Conservation (phyloP, 306 rosid species). For the Spatholobus suberectus region DNA sequence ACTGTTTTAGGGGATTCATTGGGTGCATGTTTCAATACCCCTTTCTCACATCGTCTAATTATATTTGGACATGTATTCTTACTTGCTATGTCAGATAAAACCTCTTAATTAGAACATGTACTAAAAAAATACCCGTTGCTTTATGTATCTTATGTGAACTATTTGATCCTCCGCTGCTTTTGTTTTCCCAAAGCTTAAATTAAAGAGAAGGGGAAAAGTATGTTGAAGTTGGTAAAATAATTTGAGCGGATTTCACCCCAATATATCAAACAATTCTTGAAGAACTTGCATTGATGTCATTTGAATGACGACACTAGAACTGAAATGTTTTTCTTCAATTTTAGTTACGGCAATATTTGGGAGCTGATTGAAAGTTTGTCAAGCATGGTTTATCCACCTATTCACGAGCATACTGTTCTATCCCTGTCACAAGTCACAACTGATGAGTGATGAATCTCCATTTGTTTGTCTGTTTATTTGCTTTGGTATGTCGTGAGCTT, state of each 20-base stretch:
- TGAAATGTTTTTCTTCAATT: background rate
- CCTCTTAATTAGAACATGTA: too few relatives aligned
- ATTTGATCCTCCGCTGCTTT: background rate
- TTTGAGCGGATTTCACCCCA: too few relatives aligned
- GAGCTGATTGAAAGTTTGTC: background rate
- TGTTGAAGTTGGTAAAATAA: background rate
- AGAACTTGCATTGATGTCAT: too few relatives aligned
- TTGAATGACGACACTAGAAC: too few relatives aligned
- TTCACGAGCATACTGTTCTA: conserved; percentile 51
- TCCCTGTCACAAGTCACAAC: conserved; percentile 10
- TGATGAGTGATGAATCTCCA: background rate
- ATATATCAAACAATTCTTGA: too few relatives aligned
- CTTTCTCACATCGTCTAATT: too few relatives aligned
- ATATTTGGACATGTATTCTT: too few relatives aligned
- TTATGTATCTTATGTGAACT: background rate
- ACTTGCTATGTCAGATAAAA: too few relatives aligned
- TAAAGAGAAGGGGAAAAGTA: background rate
- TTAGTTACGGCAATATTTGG: background rate
- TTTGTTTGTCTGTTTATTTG: background rate
- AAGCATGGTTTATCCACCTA: background rate
- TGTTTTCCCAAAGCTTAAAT: too few relatives aligned
- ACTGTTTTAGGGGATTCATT: too few relatives aligned
- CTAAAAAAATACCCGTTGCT: too few relatives aligned
- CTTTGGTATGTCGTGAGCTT: background rate
- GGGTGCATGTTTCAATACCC: too few relatives aligned